phyloP scores from a whole-genome alignment of 2,329 filamentous ascomycete species.

The Colletotrichum neosansevieriae region DNA sequence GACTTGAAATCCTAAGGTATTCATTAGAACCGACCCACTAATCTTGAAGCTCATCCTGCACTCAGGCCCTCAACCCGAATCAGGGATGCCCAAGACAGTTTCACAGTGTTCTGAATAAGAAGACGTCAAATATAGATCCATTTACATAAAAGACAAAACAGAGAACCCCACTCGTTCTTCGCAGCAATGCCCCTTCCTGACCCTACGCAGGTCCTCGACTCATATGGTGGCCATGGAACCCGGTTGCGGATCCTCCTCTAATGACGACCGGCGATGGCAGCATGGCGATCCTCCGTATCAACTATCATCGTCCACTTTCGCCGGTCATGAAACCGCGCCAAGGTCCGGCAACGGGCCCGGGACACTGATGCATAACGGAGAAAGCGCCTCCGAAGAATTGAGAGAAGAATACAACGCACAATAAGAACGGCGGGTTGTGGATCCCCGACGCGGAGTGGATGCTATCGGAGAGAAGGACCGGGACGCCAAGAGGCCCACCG shows the following conservation, averaged over 20 bases:
- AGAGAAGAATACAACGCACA: neutral
- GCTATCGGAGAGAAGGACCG: slow-evolving; percentile 16
- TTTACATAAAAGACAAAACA: neutral
- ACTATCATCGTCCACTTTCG: neutral
- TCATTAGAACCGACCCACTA: no score
- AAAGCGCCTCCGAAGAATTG: neutral
- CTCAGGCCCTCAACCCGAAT: no score
- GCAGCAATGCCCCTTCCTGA: neutral
- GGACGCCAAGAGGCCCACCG: slow-evolving; percentile 26
- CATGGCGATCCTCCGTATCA: neutral
- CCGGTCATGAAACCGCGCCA: neutral
- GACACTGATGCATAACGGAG: neutral
- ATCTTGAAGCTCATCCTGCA: no score
- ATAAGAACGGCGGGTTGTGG: slow-evolving; percentile 13
- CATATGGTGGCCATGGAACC: neutral
- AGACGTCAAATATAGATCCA: neutral
- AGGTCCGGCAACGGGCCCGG: neutral
- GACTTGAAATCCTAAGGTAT: no score
- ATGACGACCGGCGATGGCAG: neutral
- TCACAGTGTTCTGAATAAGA: neutral
- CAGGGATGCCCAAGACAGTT: neutral
- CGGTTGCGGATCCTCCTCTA: slow-evolving; percentile 2
- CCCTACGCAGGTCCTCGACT: neutral
- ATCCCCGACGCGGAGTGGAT: slow-evolving; percentile 20
- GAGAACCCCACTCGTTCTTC: neutral